phyloP scores from a whole-genome alignment of 495 filamentous ascomycete genomes.

The Xylaria curta region DNA sequence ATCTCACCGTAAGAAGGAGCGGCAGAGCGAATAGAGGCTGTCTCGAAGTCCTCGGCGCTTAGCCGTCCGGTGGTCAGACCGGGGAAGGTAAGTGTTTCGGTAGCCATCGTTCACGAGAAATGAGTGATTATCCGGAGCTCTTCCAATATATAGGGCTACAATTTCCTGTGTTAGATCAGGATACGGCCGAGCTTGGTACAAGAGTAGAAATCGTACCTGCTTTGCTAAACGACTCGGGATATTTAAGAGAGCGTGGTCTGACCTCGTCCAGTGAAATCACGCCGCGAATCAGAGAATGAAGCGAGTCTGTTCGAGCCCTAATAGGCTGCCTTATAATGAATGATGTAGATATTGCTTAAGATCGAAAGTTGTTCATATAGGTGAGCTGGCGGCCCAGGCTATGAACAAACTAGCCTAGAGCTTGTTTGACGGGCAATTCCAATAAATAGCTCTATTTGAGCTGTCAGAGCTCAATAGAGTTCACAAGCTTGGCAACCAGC shows the following conservation, averaged over 20 bases:
- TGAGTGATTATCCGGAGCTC: constrained; percentile 10
- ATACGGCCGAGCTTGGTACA: not conserved
- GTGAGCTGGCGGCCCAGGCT: not conserved
- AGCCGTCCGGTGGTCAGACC: constrained; percentile 41
- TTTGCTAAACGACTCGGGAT: not conserved
- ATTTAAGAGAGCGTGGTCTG: not conserved
- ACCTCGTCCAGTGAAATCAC: not conserved
- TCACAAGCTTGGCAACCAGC: not conserved
- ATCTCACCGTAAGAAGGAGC: constrained; percentile 59
- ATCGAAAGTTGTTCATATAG: constrained; percentile 9
- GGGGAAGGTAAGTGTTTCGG: constrained; percentile 39
- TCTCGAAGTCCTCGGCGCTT: constrained; percentile 55
- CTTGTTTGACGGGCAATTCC: not conserved
- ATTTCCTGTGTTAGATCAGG: not conserved
- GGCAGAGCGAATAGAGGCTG: constrained; percentile 59
- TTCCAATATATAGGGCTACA: not conserved
- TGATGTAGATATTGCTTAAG: constrained; percentile 16
- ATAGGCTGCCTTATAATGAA: not conserved
- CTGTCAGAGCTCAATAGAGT: not conserved
- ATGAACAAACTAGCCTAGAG: not conserved
- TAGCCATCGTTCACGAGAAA: constrained; percentile 32
- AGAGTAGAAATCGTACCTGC: not conserved
- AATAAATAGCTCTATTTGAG: constrained; percentile 5
- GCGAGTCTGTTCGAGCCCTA: constrained; percentile 4
- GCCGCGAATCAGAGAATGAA: not conserved